phyloP scores from a whole-genome alignment of 768 basidiomycete species.

The Guyanaporus albipodus region DNA sequence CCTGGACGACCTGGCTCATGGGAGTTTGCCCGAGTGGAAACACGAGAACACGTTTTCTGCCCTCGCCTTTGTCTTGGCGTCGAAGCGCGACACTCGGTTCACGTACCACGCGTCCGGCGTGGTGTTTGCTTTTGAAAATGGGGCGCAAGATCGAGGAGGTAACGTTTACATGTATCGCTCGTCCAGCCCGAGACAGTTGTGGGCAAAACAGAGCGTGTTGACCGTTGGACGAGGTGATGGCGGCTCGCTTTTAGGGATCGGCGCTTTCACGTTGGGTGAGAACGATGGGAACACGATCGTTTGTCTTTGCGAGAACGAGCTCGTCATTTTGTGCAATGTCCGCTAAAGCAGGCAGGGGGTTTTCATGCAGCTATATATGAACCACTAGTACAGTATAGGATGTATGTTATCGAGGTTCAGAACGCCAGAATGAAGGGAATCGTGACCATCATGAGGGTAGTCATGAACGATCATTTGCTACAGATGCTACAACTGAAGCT shows the following conservation, averaged over 20 bases:
- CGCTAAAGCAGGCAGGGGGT: conserved; percentile 16
- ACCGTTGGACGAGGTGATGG: conserved; percentile 63
- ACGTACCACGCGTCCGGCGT: conserved; percentile 62
- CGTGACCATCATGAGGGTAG: conserved; percentile 32
- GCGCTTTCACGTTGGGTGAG: conserved; percentile 37
- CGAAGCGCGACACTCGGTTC: conserved; percentile 87
- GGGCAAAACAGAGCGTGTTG: conserved; percentile 81
- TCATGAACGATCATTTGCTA: conserved; percentile 34
- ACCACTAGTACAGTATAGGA: conserved; percentile 34
- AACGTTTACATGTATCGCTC: conserved; percentile 86
- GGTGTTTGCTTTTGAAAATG: conserved; percentile 84
- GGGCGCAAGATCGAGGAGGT: conserved; percentile 59
- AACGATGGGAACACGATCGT: conserved; percentile 43
- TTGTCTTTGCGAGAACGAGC: conserved; percentile 73
- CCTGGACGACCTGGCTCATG: conserved; percentile 19
- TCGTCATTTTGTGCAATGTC: conserved; percentile 55
- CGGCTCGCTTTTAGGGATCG: conserved; percentile 78
- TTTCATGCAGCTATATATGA: conserved; percentile 23
- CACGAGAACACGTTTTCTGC: conserved; percentile 87
- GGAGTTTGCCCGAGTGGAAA: conserved; percentile 47
- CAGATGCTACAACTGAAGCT: conserved; percentile 30
- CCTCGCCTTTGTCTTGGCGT: conserved; percentile 89
- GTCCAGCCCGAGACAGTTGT: conserved; percentile 45
- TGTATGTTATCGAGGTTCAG: conserved; percentile 33
- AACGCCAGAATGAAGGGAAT: conserved; percentile 27